phyloP scores from a whole-genome alignment of 2,329 filamentous ascomycete genomes.

The Boeremia exigua region DNA sequence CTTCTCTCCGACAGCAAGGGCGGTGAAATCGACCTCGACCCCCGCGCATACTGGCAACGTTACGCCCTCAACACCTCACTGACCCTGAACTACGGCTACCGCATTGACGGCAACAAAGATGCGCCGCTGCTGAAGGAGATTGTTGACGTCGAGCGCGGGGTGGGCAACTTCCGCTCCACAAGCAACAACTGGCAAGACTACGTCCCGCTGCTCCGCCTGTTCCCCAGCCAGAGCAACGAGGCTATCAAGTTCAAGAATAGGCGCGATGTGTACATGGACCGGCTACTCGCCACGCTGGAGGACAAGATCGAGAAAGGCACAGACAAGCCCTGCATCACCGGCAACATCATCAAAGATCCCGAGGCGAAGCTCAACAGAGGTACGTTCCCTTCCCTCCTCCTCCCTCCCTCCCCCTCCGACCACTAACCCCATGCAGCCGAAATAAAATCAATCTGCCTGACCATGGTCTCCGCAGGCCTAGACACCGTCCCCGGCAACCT shows the following conservation, averaged over 20 bases:
- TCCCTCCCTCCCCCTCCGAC: not conserved
- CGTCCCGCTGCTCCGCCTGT: slow-evolving; percentile 73
- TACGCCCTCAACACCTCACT: slow-evolving; percentile 79
- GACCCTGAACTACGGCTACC: slow-evolving; percentile 79
- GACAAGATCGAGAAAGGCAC: slow-evolving; percentile 67
- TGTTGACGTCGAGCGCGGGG: slow-evolving; percentile 73
- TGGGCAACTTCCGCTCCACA: slow-evolving; percentile 78
- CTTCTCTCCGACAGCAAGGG: slow-evolving; percentile 68
- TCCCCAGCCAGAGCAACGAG: slow-evolving; percentile 66
- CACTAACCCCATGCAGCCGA: slow-evolving; percentile 60
- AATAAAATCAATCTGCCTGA: slow-evolving; percentile 80
- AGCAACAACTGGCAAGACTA: slow-evolving; percentile 88
- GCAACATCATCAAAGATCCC: slow-evolving; percentile 73
- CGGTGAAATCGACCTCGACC: slow-evolving; percentile 71
- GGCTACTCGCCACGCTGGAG: slow-evolving; percentile 65
- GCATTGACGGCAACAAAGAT: slow-evolving; percentile 74
- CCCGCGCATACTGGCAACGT: slow-evolving; percentile 74
- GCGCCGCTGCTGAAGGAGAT: slow-evolving; percentile 75
- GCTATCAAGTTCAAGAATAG: slow-evolving; percentile 71
- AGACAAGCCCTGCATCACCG: slow-evolving; percentile 72
- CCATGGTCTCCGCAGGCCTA: slow-evolving; percentile 80
- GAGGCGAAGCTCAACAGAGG: slow-evolving; percentile 72
- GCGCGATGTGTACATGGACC: slow-evolving; percentile 69
- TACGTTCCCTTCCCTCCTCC: slow-evolving; percentile 35
- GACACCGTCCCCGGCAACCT: slow-evolving; percentile 83